Conservation (phyloP, 495 filamentous ascomycete genomes). For the Venustampulla echinocandica region DNA sequence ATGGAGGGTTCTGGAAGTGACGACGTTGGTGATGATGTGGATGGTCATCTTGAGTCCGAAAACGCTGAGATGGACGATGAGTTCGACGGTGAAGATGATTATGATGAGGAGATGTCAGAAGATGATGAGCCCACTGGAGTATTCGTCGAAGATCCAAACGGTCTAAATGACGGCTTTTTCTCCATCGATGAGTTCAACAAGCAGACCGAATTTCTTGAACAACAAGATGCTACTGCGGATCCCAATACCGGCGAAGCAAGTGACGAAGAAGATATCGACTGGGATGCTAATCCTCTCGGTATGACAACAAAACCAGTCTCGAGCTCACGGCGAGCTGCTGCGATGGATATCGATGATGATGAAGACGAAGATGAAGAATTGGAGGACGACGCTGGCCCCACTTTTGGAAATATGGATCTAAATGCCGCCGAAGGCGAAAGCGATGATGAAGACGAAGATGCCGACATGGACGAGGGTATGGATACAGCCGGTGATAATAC, state of each 20-base stretch:
- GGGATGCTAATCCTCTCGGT: conserved; percentile 62
- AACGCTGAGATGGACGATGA: conserved; percentile 37
- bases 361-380: conserved; percentile 25
- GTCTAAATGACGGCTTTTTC: conserved; percentile 93
- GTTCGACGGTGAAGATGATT: conserved; percentile 33
- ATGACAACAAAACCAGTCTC: conserved; percentile 10
- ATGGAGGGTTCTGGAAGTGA: conserved; percentile 20
- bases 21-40: conserved; percentile 25
- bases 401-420: conserved; percentile 61
- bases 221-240: conserved; percentile 61
- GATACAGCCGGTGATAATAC: conserved; percentile 53
- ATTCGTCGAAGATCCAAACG: conserved; percentile 40
- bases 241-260: conserved; percentile 45
- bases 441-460: conserved; percentile 45
- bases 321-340: conserved; percentile 10
- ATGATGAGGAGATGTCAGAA: conserved; percentile 26
- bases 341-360: conserved; percentile 18
- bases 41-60: conserved; percentile 31
- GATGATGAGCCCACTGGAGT: conserved; percentile 28
- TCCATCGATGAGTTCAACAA: conserved; percentile 97
- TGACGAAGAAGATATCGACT: conserved; percentile 81
- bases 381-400: conserved; percentile 58
- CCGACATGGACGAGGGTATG: conserved; percentile 40
- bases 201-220: conserved; percentile 77
- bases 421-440: conserved; percentile 45